phyloP scores from a whole-genome alignment of 495 filamentous ascomycete species.

The Platismatia glauca region DNA sequence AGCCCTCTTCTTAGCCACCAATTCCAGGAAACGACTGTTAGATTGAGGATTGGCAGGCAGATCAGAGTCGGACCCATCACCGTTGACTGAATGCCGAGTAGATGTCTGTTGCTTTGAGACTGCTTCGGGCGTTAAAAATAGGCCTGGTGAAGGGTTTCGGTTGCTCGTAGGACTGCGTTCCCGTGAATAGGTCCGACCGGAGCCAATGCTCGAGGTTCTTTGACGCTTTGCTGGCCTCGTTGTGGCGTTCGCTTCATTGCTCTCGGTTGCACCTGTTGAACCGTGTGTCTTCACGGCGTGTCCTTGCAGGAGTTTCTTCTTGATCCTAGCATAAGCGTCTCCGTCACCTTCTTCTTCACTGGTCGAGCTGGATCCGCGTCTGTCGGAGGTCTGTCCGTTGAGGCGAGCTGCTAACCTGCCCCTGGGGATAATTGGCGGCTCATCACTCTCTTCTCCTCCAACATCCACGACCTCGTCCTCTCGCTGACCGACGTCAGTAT shows the following conservation, averaged over 20 bases:
- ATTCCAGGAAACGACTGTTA: constrained; percentile 54
- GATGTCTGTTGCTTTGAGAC: constrained; percentile 10
- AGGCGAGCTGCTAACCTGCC: constrained; percentile 66
- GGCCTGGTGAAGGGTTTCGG: constrained; percentile 29
- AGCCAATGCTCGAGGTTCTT: neutral
- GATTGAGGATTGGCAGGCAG: constrained; percentile 38
- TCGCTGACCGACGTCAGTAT: constrained; percentile 23
- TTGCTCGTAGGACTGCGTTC: neutral
- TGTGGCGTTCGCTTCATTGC: neutral
- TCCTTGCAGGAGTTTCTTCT: constrained; percentile 17
- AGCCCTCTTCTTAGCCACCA: constrained; percentile 61
- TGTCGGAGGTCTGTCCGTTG: constrained; percentile 31
- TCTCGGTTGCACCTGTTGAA: constrained; percentile 20
- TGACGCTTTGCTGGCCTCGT: constrained; percentile 5
- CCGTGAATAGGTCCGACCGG: neutral
- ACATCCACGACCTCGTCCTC: constrained; percentile 24
- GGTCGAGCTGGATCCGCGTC: constrained; percentile 20
- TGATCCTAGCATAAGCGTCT: constrained; percentile 24
- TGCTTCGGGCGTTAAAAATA: constrained; percentile 31
- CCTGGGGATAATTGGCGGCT: constrained; percentile 49
- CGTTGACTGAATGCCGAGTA: constrained; percentile 14
- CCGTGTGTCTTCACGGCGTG: neutral
- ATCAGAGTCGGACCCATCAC: constrained; percentile 34
- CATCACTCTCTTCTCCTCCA: constrained; percentile 37
- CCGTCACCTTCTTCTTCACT: constrained; percentile 15